Evolutionary conservation across 768 basidiomycete species (phyloP), one percentile per base, ranked within the genome.

Genomic region (Pluteus cervinus): DNA sequence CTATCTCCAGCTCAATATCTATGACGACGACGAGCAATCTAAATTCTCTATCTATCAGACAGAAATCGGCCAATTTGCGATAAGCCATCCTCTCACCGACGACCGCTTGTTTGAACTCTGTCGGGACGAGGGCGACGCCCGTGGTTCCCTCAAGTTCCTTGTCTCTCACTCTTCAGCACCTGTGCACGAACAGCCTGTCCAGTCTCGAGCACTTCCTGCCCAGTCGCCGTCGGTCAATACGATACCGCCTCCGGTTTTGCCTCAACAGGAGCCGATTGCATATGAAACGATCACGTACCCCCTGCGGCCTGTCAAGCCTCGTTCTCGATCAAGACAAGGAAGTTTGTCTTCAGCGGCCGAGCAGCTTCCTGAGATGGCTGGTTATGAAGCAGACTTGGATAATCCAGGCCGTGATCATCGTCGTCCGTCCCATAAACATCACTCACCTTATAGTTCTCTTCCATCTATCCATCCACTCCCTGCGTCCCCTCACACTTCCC

Each of bases 11-110:
- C 65, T 91, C 44, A 76, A 79, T 53, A 84, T 97, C 29, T 69
- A 72, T 24, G 88, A 90, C 50, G 92, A 93, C 42, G 88, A 94
- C 40, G 69, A 70, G 28, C 81, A 86, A 53, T 57, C 69, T 6
- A 76, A 72, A 20, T 81, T 82, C 54, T 76, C 81, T 17, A 83
- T 98, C 38, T 91, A 87, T 65, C 83, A 80, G 43, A 94, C 91
- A 1, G 86, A 88, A 58, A 83, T 96, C 50, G 87, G 86, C 41
- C 73, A 76, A 18, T 82, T 69, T 46, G 83, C 84, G 12, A 73
- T 84, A 29, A 79, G 86, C 4, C 79, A 80, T 10, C 76, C 90
- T 5, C 61, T 96, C 22, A 62, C 73, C 9, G 76, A 84, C 43
- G 81, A 88, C 20, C 68, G 66, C 43, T 63, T 98, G 5, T 73